Base-by-base conservation (phyloP, 306 rosid species). In the Prunus mume region DNA sequence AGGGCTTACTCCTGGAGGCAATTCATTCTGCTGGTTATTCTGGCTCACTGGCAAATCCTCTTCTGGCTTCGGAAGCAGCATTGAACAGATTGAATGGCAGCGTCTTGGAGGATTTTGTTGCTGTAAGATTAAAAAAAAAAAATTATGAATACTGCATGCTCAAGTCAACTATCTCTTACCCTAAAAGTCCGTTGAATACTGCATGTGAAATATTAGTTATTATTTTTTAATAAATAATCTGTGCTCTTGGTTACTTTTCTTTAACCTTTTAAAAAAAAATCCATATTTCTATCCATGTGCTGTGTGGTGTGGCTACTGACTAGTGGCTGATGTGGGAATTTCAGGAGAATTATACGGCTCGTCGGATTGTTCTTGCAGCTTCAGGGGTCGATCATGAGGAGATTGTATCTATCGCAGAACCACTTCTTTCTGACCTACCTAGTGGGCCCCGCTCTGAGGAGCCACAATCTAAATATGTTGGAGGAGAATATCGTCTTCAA, bases 331-430 rank as follows among this genome's bases (percentile, higher is more conserved):
- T 85, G 19, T 68, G 49, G 64, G 72, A 79, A 87, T 78, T 75
- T 73, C 85, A 96, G 99, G 98, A 96, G 71, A 90, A 96, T 85
- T 96, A 96, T 84, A 92, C 96, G 38, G 99, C 99, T 73, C 93
- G 97, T 65, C 84, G 96, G 80, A 87, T 96, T 84, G 99, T 93
- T 77, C 97, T 96, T 81, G 98, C 99, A 24, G 99, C 97, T 74
- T 86, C 89, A 50, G 99, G 99, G 68, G 91, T 93, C 51, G 97
- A 96, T 12, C 99, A 96, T 71, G 91, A 89, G 81, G 94, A 96
- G 82, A 85, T 96, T 76, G 22, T 92, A 41, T 89, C 96, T 46
- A 78, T 93, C 76, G 98, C 99, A 22, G 91, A 87, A 77, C 96
- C 98, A 9, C 99, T 96, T 80, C 89, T 96, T 34, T 85, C 97